These are phyloP conservation scores for Russula vinacea DNA, from an alignment of 768 basidiomycete species.

Conservation along the genomic window DNA sequence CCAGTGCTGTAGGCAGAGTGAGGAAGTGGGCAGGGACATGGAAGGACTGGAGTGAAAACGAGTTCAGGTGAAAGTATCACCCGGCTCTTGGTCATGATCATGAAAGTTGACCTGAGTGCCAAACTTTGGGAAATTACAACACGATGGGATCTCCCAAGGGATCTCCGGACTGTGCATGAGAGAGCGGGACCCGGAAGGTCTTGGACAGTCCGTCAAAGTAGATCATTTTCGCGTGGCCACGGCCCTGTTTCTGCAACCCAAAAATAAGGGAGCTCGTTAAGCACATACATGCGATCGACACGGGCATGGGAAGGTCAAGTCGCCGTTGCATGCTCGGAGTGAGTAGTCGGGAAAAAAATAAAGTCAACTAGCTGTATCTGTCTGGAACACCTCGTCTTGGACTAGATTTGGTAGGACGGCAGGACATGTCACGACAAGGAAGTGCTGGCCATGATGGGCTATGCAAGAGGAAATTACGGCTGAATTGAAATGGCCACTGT, in stretches of 20 bases:
- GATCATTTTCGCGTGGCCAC: conserved; percentile 23
- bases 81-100: conserved; percentile 14
- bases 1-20: conserved; percentile 15
- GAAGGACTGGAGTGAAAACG: background rate
- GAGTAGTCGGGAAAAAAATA: conserved; percentile 9
- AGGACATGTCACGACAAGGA: conserved; percentile 4
- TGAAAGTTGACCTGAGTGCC: conserved; percentile 17
- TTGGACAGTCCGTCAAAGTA: conserved; percentile 9
- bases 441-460: background rate
- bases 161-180: conserved; percentile 22
- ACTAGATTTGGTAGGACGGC: conserved; percentile 4
- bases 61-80: conserved; percentile 12
- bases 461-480: conserved; percentile 3
- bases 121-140: conserved; percentile 25
- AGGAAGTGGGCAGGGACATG: conserved; percentile 8
- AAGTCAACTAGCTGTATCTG: conserved; percentile 18
- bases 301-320: conserved; percentile 22
- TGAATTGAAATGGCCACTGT: background rate
- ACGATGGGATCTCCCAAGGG: conserved; percentile 27
- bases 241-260: conserved; percentile 24
- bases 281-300: conserved; percentile 22
- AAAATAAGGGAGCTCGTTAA: conserved; percentile 4
- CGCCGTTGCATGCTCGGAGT: conserved; percentile 18
- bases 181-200: conserved; percentile 19
- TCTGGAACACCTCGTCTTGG: conserved; percentile 1